Evolutionary conservation across 805 yeast genomes (phyloP).

Genomic region (Zygoascus flipseniorum): DNA sequence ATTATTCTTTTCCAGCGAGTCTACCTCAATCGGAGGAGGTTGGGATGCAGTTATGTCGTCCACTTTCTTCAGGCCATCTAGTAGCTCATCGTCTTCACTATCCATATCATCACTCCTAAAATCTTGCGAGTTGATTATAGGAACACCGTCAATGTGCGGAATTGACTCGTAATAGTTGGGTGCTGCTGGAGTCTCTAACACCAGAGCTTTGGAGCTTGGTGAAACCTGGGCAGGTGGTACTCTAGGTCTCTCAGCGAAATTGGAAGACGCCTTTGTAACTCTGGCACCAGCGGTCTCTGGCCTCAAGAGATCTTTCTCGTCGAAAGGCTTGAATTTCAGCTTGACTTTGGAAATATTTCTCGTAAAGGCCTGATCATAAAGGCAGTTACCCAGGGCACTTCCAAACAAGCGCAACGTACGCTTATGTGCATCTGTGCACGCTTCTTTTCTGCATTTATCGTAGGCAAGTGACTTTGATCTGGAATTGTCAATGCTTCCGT

Average conservation of each 20-base stretch:
- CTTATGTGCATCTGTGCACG: slow-evolving; percentile 77
- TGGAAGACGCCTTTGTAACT: not conserved
- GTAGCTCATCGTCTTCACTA: slow-evolving; percentile 1
- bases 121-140: slow-evolving; percentile 2
- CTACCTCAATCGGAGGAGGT: not conserved
- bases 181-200: not conserved
- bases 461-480: slow-evolving; percentile 54
- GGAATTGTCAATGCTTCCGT: slow-evolving; percentile 56
- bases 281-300: not conserved
- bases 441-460: slow-evolving; percentile 76
- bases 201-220: slow-evolving; percentile 1
- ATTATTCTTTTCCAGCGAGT: not conserved
- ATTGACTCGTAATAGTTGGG: not conserved
- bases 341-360: slow-evolving; percentile 13
- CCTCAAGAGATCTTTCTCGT: not conserved
- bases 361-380: slow-evolving; percentile 26
- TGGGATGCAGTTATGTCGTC: not conserved
- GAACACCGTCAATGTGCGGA: not conserved
- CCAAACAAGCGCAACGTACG: slow-evolving; percentile 76
- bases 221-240: slow-evolving; percentile 5
- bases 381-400: slow-evolving; percentile 51
- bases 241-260: slow-evolving; percentile 9
- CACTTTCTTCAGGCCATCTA: slow-evolving; percentile 8
- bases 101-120: slow-evolving; percentile 5
- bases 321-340: not conserved